Evolutionary conservation across 1,284 basidiomycete genomes (phyloP), one percentile per base, ranked within the genome.

Genomic region (Cryptococcus maquisensis): DNA sequence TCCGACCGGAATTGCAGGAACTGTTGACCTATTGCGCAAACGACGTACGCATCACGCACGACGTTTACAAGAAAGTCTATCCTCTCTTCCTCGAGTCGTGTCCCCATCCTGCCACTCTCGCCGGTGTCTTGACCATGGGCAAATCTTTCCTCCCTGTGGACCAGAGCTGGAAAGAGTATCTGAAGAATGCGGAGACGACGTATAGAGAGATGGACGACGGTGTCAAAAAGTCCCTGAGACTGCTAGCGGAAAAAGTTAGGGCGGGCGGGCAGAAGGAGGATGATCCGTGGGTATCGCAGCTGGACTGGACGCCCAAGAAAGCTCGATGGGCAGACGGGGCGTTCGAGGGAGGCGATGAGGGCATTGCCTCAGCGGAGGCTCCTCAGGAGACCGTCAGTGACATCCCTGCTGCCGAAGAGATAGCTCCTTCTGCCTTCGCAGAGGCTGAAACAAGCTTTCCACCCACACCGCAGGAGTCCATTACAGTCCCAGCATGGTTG

Each of bases 221-320:
- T 28, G 86, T 98, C 16, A 86, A 76, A 71, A 45, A 83, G 83
- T 56, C 82, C 89, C 28, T 79, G 82, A 53, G 79, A 44, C 57
- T 82, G 24, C 79, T 98, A 21, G 93, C 93, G 0, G 78, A 81
- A 57, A 74, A 63, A 61, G 62, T 68, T 77, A 83, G 63, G 74
- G 82, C 52, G 81, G 86, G 24, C 78, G 81, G 74, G 67, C 75
- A 74, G 47, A 90, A 88, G 85, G 83, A 83, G 61, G 80, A 83
- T 1, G 88, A 95, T 72, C 82, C 85, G 2, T 98, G 94, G 94
- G 77, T 92, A 16, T 82, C 81, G 47, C 96, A 99, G 72, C 79
- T 98, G 50, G 94, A 99, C 72, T 98, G 95, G 95, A 86, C 88
- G 2, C 90, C 90, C 0, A 98, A 98, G 74, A 80, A 83, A 2